Evolutionary conservation across 2,329 filamentous ascomycete genomes (phyloP).

Genomic region (Xylariaceae sp.): DNA sequence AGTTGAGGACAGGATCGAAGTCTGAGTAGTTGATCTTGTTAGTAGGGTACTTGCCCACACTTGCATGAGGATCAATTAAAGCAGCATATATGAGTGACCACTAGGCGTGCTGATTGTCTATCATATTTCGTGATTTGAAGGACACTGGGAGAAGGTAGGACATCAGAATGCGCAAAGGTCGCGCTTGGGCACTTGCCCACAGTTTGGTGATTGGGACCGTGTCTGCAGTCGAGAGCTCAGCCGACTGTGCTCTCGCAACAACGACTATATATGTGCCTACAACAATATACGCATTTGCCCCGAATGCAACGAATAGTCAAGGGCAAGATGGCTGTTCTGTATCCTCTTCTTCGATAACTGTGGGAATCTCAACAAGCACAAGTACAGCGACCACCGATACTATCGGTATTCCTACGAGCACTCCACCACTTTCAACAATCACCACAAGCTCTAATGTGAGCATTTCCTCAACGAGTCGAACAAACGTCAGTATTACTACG

Average conservation of each 20-base stretch:
- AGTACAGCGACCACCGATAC: constrained; percentile 14
- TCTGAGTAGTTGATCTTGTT: background rate
- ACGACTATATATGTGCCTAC: constrained; percentile 37
- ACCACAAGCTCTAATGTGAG: constrained; percentile 7
- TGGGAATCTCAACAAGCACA: constrained; percentile 16
- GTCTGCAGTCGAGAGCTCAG: constrained; percentile 26
- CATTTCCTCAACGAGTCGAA: constrained; percentile 12
- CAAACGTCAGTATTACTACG: constrained; percentile 16
- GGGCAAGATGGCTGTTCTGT: constrained; percentile 11
- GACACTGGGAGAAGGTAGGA: background rate
- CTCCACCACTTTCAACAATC: constrained; percentile 12
- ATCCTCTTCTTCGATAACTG: constrained; percentile 11
- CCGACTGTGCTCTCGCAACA: constrained; percentile 30
- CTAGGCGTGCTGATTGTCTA: background rate
- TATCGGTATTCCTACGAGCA: constrained; percentile 6
- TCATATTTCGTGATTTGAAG: background rate
- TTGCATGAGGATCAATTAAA: background rate
- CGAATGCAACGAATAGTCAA: constrained; percentile 23
- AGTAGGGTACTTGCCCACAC: too few relatives aligned
- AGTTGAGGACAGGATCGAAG: background rate
- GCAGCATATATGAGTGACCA: background rate
- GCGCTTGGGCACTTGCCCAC: constrained; percentile 30
- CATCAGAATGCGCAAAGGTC: constrained; percentile 29
- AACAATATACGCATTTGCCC: constrained; percentile 34
- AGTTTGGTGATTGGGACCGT: constrained; percentile 26